phyloP scores from a whole-genome alignment of 345 rosid species.

The Arabidopsis thaliana region DNA sequence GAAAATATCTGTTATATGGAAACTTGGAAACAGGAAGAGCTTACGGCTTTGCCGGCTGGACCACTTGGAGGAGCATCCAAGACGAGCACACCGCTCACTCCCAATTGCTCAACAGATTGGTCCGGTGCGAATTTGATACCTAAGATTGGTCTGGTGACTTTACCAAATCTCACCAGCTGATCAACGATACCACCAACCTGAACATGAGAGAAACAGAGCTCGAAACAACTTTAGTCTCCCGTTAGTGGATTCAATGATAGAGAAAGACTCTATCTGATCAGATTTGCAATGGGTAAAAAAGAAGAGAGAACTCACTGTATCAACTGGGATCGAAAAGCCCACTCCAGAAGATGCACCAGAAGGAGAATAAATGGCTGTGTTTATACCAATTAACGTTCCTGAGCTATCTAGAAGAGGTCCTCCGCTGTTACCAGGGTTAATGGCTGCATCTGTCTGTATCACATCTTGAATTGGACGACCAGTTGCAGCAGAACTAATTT shows the following conservation, averaged over 20 bases:
- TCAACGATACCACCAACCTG: constrained; percentile 94
- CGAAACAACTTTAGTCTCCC: not conserved
- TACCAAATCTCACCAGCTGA: constrained; percentile 88
- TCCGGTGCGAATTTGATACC: constrained; percentile 98
- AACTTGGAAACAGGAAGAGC: constrained; percentile 20
- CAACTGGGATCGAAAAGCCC: constrained; percentile 97
- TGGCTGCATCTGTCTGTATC: constrained; percentile 97
- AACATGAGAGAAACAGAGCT: constrained; percentile 30
- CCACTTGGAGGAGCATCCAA: constrained; percentile 92
- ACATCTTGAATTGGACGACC: constrained; percentile 99
- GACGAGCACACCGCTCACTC: constrained; percentile 97
- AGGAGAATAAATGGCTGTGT: constrained; percentile 97
- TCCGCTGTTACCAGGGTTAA: constrained; percentile 97
- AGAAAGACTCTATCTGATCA: not conserved
- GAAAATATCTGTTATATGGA: not conserved
- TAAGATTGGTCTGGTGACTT: constrained; percentile 87
- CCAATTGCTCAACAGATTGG: constrained; percentile 95
- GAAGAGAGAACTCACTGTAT: constrained; percentile 68
- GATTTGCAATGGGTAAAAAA: not conserved
- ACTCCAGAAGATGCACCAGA: constrained; percentile 99
- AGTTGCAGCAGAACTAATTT: constrained; percentile 97
- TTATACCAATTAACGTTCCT: constrained; percentile 89
- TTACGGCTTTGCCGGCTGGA: constrained; percentile 98
- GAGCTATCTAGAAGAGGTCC: constrained; percentile 97
- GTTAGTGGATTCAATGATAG: not conserved